Conservation (phyloP, 768 basidiomycete species). For the Asterophora lycoperdoides region DNA sequence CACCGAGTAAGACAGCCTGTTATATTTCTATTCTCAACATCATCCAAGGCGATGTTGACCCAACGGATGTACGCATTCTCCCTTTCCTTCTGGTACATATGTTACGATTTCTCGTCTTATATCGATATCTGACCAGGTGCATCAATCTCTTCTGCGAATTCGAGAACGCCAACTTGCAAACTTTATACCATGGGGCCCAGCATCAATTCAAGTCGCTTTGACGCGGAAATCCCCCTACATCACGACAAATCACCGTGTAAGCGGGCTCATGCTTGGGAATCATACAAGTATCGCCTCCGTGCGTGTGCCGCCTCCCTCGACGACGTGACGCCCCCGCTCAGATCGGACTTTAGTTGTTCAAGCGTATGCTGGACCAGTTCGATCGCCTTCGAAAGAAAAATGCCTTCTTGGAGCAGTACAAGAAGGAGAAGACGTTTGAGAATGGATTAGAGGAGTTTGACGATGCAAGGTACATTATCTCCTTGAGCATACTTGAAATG, state of each 20-base stretch:
- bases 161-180: conserved; percentile 95
- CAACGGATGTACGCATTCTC: conserved; percentile 79
- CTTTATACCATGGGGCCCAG: conserved; percentile 99
- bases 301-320: conserved; percentile 25
- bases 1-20: conserved; percentile 87
- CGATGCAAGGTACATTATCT: conserved; percentile 72
- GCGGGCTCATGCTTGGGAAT: conserved; percentile 97
- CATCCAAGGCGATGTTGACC: conserved; percentile 98
- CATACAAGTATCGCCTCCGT: conserved; percentile 98
- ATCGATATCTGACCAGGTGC: conserved; percentile 54
- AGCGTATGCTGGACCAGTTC: conserved; percentile 94
- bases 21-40: conserved; percentile 98
- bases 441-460: conserved; percentile 95
- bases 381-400: conserved; percentile 83
- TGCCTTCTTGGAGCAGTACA: conserved; percentile 96
- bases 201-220: conserved; percentile 94
- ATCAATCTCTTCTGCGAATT: conserved; percentile 95
- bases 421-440: conserved; percentile 94
- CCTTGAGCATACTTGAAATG: not conserved
- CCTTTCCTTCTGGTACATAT: conserved; percentile 1
- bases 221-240: conserved; percentile 90
- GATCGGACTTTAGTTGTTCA: conserved; percentile 65
- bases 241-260: conserved; percentile 86
- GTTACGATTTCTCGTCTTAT: not conserved
- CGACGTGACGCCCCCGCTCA: not conserved